Evolutionary conservation across 2,329 filamentous ascomycete genomes (phyloP).

Genomic region (Colletotrichum eleusines): DNA sequence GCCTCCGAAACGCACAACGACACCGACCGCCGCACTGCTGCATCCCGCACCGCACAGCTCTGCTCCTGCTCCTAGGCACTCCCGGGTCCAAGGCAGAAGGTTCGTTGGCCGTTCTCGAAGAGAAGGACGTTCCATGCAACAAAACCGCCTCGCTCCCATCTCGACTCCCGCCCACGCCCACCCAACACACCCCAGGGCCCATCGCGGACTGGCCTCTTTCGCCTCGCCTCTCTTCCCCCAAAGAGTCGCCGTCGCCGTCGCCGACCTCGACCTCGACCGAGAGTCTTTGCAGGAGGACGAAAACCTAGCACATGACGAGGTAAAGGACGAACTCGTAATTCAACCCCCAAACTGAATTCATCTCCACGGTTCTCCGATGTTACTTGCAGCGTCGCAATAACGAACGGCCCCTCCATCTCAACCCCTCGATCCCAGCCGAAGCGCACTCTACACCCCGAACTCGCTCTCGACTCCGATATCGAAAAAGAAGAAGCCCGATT

Average conservation of each 20-base stretch:
- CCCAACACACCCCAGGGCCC: slow-evolving; percentile 24
- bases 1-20: slow-evolving; percentile 34
- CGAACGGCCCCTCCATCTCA: slow-evolving; percentile 31
- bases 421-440: slow-evolving; percentile 4
- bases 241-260: slow-evolving; percentile 22
- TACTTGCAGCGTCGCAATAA: slow-evolving; percentile 39
- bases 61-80: slow-evolving; percentile 22
- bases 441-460: slow-evolving; percentile 6
- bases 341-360: background rate
- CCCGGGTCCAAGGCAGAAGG: slow-evolving; percentile 11
- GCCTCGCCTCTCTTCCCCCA: slow-evolving; percentile 17
- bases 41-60: slow-evolving; percentile 26
- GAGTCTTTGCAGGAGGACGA: slow-evolving; percentile 2
- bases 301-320: background rate
- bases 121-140: slow-evolving; percentile 36
- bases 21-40: slow-evolving; percentile 37
- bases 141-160: slow-evolving; percentile 36
- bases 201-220: slow-evolving; percentile 34
- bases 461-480: slow-evolving; percentile 21
- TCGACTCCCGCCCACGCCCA: background rate
- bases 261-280: slow-evolving; percentile 15
- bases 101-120: slow-evolving; percentile 2
- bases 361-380: slow-evolving; percentile 21
- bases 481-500: background rate
- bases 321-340: background rate